These are phyloP conservation scores for Adiantum capillusveneris DNA, from an alignment of 75 land plant species.

Conservation along the genomic window DNA sequence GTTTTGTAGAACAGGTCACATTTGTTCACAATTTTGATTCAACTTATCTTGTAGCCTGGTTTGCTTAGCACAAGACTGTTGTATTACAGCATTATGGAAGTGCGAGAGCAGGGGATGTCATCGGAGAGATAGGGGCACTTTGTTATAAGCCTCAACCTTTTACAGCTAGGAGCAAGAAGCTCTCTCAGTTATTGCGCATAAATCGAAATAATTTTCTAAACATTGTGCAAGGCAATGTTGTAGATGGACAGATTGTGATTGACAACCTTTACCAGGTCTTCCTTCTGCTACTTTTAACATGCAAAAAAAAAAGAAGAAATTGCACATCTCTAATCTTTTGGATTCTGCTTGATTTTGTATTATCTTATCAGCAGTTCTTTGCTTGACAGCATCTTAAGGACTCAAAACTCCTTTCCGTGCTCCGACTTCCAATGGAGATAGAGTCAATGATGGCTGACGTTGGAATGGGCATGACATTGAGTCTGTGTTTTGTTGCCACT, in stretches of 20 bases:
- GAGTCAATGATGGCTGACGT: slow-evolving; percentile 24
- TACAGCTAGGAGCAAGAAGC: slow-evolving; percentile 42
- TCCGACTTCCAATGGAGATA: slow-evolving; percentile 34
- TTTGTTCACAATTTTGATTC: no score
- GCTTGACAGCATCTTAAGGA: slow-evolving; percentile 50
- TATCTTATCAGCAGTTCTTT: no score
- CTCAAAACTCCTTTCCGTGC: slow-evolving; percentile 34
- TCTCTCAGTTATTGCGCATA: slow-evolving; percentile 46
- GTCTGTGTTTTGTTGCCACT: slow-evolving; percentile 34
- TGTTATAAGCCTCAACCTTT: slow-evolving; percentile 63
- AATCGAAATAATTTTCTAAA: slow-evolving; percentile 44
- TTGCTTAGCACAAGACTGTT: not conserved
- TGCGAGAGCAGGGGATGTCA: slow-evolving; percentile 32
- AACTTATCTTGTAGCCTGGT: no score
- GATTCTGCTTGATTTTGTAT: no score
- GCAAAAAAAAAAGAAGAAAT: no score
- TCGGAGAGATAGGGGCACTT: slow-evolving; percentile 58
- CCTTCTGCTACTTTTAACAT: no score
- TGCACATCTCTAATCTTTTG: no score
- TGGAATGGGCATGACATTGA: slow-evolving; percentile 36
- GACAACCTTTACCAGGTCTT: slow-evolving; percentile 47
- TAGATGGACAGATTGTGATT: slow-evolving; percentile 40
- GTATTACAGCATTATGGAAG: slow-evolving; percentile 27
- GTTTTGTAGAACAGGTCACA: no score
- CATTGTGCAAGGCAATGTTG: slow-evolving; percentile 30